Evolutionary conservation across 129 eudicot species (phyloP).

Genomic region (Ambrosia trifida): DNA sequence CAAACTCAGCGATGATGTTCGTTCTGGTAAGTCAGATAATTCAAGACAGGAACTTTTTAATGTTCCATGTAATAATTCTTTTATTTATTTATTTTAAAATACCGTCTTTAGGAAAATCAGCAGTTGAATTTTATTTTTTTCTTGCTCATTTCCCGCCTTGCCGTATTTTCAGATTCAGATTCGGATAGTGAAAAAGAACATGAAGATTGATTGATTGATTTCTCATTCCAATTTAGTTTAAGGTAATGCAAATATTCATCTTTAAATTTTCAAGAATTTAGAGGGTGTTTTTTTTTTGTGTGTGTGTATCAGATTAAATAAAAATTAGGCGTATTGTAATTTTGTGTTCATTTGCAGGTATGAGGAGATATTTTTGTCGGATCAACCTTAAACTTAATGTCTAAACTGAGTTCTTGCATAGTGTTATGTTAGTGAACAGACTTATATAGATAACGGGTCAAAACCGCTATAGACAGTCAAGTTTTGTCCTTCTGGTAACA

Average conservation of each 20-base stretch:
- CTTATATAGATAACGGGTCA: conserved; percentile 28
- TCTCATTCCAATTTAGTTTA: conserved; percentile 14
- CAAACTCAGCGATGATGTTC: conserved; percentile 84
- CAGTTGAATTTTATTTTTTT: not conserved
- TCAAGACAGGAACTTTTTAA: not conserved
- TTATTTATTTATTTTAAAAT: not conserved
- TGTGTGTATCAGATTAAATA: not conserved
- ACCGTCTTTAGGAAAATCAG: not conserved
- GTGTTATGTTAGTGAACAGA: conserved; percentile 10
- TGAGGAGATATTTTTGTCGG: conserved; percentile 15
- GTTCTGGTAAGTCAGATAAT: conserved; percentile 71
- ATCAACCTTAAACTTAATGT: conserved; percentile 33
- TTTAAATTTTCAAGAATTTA: not conserved
- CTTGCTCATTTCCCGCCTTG: conserved; percentile 6
- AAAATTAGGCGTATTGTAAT: not conserved
- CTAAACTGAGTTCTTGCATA: conserved; percentile 18
- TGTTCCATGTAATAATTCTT: not conserved
- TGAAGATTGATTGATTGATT: conserved; percentile 65
- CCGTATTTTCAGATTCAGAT: conserved; percentile 61
- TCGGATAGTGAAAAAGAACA: conserved; percentile 81
- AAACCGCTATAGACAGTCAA: conserved; percentile 28
- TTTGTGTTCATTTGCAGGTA: conserved; percentile 22
- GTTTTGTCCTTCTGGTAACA: conserved; percentile 28
- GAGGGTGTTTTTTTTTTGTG: not conserved
- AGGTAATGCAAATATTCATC: conserved; percentile 25